Conservation (phyloP, 768 basidiomycete genomes). For the Cyathus striatus region DNA sequence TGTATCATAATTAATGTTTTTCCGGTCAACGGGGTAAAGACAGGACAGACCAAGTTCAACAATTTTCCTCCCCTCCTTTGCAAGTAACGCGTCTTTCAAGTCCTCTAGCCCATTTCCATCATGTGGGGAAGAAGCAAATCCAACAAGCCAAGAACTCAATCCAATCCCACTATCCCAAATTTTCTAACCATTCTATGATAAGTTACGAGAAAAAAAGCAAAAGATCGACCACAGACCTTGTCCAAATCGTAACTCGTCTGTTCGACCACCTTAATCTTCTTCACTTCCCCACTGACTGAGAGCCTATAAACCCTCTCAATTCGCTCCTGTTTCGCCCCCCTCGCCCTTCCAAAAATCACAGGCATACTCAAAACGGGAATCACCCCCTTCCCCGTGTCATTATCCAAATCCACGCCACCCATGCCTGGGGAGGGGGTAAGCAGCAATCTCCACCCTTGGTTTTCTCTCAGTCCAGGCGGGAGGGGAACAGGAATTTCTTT, state of each 20-base stretch:
- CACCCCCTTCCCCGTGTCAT: constrained; percentile 35
- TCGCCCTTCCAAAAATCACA: constrained; percentile 32
- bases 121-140: constrained; percentile 1
- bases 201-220: no score
- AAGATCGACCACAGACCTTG: constrained; percentile 56
- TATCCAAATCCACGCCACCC: constrained; percentile 25
- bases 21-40: neutral
- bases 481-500: constrained; percentile 66
- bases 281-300: constrained; percentile 13
- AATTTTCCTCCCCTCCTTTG: constrained; percentile 32
- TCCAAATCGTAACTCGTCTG: constrained; percentile 90
- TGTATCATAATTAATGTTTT: constrained; percentile 17
- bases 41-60: constrained; percentile 64
- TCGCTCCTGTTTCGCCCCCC: constrained; percentile 56
- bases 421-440: constrained; percentile 34
- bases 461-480: constrained; percentile 46
- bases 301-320: constrained; percentile 54
- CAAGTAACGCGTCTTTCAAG: constrained; percentile 34
- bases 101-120: neutral
- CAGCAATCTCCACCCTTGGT: constrained; percentile 63
- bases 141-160: constrained; percentile 71
- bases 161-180: constrained; percentile 95
- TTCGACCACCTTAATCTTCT: constrained; percentile 53
- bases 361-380: constrained; percentile 72
- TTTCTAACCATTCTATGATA: constrained; percentile 71